Evolutionary conservation across 2,329 filamentous ascomycete genomes (phyloP).

Genomic region (Penicillium vulpinum): DNA sequence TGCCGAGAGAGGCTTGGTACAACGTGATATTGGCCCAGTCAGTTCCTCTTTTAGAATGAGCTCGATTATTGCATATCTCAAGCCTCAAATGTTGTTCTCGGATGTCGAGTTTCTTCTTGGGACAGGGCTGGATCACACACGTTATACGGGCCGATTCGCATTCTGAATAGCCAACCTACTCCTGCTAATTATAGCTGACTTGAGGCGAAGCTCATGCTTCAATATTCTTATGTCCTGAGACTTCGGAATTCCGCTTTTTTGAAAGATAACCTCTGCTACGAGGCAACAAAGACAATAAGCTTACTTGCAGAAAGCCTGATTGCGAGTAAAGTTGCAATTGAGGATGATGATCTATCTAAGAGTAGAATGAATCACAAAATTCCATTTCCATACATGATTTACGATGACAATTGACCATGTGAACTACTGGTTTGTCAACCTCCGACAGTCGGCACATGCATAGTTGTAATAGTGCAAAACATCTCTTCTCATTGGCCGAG

Average conservation of each 20-base stretch:
- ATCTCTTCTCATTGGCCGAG: conserved; percentile 24
- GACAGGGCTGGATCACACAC: neutral
- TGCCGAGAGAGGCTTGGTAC: neutral
- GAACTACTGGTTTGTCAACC: neutral
- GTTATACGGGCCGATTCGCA: no score
- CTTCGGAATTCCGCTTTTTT: neutral
- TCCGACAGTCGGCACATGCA: conserved; percentile 19
- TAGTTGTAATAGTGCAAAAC: conserved; percentile 18
- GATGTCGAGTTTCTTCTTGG: neutral
- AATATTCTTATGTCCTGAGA: no score
- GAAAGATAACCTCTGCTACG: neutral
- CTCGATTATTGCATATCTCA: neutral
- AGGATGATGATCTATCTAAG: neutral
- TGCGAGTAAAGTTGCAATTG: neutral
- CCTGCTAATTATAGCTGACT: neutral
- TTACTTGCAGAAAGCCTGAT: neutral
- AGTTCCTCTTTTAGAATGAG: neutral
- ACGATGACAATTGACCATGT: neutral
- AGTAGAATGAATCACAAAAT: no score
- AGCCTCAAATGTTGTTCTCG: no score
- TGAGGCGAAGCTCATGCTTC: neutral
- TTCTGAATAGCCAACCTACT: no score
- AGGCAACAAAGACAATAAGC: neutral
- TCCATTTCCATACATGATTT: neutral
- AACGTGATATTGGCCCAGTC: neutral